Percentiles rank a stretch among this genome's conserved stretches.
Conservation (phyloP, 2,329 filamentous ascomycete species). For the Fusarium irregulare region DNA sequence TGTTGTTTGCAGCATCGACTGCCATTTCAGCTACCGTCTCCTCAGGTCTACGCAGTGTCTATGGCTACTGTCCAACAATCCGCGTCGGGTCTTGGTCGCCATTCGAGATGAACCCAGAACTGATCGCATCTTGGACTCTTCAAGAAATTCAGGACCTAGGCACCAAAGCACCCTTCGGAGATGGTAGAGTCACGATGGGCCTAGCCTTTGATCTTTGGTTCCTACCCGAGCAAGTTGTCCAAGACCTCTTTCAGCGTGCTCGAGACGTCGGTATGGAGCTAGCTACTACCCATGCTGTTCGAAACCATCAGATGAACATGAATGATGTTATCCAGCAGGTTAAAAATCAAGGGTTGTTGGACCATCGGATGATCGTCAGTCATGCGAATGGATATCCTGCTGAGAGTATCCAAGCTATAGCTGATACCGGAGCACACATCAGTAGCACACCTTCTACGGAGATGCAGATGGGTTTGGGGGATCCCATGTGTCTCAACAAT, state of each 20-base stretch:
- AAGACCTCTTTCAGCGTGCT: background rate
- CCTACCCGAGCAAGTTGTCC: background rate
- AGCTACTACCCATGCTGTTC: slow-evolving; percentile 7
- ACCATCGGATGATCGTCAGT: slow-evolving; percentile 5
- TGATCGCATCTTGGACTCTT: slow-evolving; percentile 1
- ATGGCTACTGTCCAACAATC: slow-evolving; percentile 15
- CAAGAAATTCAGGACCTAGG: background rate
- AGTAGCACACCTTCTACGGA: slow-evolving; percentile 24
- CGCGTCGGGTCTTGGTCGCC: slow-evolving; percentile 7
- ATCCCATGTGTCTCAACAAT: background rate
- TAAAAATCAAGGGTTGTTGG: background rate
- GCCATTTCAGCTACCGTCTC: slow-evolving; percentile 12
- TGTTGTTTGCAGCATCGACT: background rate
- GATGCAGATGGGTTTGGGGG: slow-evolving; percentile 20
- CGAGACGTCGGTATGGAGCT: background rate
- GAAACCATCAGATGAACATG: background rate
- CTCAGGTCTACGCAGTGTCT: slow-evolving; percentile 15
- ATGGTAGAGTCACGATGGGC: slow-evolving; percentile 3
- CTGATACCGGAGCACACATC: background rate
- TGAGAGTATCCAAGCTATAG: background rate
- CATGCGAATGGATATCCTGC: slow-evolving; percentile 3
- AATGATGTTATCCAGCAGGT: slow-evolving; percentile 5
- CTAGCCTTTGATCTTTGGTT: slow-evolving; percentile 27
- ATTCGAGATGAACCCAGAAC: background rate
- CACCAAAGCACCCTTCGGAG: background rate